Evolutionary conservation across 768 basidiomycete species (phyloP), one percentile per base, ranked within the genome.

Genomic region (Phaeotremella fagi): DNA sequence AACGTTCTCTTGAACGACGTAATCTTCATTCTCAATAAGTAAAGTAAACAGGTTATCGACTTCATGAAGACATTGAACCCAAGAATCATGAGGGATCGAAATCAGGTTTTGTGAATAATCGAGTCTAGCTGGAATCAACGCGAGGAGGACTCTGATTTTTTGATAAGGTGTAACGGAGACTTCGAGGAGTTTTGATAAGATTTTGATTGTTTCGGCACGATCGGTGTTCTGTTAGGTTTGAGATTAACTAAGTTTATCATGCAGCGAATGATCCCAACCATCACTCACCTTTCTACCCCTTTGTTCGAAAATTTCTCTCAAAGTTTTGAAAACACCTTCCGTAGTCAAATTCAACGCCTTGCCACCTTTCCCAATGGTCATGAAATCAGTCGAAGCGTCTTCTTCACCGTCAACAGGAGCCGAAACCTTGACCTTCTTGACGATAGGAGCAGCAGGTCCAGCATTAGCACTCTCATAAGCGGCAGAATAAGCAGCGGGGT

Each of bases 41-140:
- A 90, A 83, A 14, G 83, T 80, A 54, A 99, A 81, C 18, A 98
- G 83, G 63, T 86, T 82, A 71, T 97, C 89, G 50, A 95, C 84
- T 76, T 95, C 91, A 38, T 80, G 79, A 69, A 90, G 87, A 1
- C 92, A 90, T 15, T 84, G 79, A 6, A 85, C 72, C 95, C 95
- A 98, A 43, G 89, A 81, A 33, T 97, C 92, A 55, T 85, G 79
- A 5, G 95, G 90, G 86, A 99, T 95, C 70, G 90, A 84, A 1
- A 85, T 82, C 6, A 74, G 63, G 86, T 79, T 51, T 86, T 82
- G 20, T 85, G 88, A 22, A 79, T 95, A 98, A 77, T 99, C 95
- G 72, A 98, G 95, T 38, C 91, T 87, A 7, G 91, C 88, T 2
- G 92, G 90, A 64, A 98, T 83, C 50, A 98, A 82, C 15, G 91